Evolutionary conservation across 805 yeast genomes (phyloP), one percentile per base, ranked within the genome.

Genomic region (Priceomyces haplophilus): DNA sequence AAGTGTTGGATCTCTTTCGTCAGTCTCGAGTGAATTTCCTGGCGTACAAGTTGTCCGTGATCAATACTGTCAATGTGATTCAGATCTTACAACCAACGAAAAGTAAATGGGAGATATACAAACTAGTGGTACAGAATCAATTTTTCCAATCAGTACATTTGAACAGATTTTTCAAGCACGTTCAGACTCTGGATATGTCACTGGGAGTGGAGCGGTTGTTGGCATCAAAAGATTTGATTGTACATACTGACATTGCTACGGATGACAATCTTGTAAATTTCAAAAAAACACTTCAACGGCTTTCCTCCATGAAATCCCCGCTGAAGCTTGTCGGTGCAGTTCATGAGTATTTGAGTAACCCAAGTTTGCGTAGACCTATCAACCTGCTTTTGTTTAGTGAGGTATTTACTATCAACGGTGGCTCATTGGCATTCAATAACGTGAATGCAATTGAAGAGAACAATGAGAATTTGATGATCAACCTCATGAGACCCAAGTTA

Each of bases 361-460:
- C 17, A 11, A 15, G 10, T n/a, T 29, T 41, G 5, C 16, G 24
- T 30, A 37, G 33, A 42, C 39, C 52, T n/a, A 34, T 62, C 30
- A 57, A 59, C 24, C 59, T 58, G 30, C 51, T 56, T 18, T 45
- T 64, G 19, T 65, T 65, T 46, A 53, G 58, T 48, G 71, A 65
- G 46, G 52, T 65, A 5, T 61, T 63, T 40, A 53, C 67, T 5
- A 51, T 65, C 39, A 60, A 50, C 41, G 65, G 65, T 1, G 62
- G 59, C 4, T 23, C 42, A n/a, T 35, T 37, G 23, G 42, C 35
- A 11, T 38, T 41, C 19, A 35, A 45, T 29, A 55, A 65, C 30
- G 64, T 64, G 41, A 75, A 69, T 38, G 67, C 66, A 43, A 55
- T 67, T 27, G 66, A 67, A 44, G 76, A 70, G 40, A 69, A 67